phyloP scores from a whole-genome alignment of 352 stramenopile genomes.

The Globisporangium barbulae region DNA sequence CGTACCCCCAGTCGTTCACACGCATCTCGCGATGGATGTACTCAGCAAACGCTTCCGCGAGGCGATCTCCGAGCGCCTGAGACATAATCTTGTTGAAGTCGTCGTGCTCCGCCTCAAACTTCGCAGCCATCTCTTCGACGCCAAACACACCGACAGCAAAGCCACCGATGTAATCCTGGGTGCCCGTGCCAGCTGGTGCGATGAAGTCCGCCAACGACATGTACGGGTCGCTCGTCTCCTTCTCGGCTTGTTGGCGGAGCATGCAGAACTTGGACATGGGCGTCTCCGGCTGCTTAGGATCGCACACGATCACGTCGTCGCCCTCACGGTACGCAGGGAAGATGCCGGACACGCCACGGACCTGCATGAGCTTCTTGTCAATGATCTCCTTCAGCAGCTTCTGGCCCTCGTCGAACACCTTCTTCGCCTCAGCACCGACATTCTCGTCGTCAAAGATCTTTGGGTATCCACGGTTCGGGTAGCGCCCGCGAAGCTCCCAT shows the following conservation, averaged over 20 bases:
- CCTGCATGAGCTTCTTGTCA: constrained; percentile 86
- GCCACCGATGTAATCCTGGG: constrained; percentile 70
- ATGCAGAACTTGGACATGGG: constrained; percentile 93
- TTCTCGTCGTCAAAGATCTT: constrained; percentile 98
- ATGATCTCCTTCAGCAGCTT: constrained; percentile 94
- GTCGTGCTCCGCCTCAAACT: constrained; percentile 94
- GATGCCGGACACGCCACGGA: constrained; percentile 93
- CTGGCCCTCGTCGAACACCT: constrained; percentile 96
- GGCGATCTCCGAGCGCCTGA: constrained; percentile 73
- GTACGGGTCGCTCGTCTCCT: constrained; percentile 94
- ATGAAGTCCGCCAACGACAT: constrained; percentile 95
- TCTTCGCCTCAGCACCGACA: constrained; percentile 93
- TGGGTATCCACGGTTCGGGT: constrained; percentile 97
- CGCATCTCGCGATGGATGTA: constrained; percentile 96
- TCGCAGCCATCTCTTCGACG: constrained; percentile 90
- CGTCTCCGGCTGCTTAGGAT: constrained; percentile 71
- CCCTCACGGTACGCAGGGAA: constrained; percentile 92
- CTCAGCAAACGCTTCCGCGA: constrained; percentile 93
- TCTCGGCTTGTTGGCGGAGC: constrained; percentile 96
- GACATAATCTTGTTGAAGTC: constrained; percentile 99
- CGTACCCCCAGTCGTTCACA: constrained; percentile 95
- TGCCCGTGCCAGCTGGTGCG: constrained; percentile 41
- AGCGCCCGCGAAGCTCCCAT: constrained; percentile 96
- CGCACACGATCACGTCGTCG: constrained; percentile 95
- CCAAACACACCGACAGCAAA: constrained; percentile 97